Evolutionary conservation across 176 grass and related monocot genomes (phyloP).

Genomic region (Raddia distichophylla): DNA sequence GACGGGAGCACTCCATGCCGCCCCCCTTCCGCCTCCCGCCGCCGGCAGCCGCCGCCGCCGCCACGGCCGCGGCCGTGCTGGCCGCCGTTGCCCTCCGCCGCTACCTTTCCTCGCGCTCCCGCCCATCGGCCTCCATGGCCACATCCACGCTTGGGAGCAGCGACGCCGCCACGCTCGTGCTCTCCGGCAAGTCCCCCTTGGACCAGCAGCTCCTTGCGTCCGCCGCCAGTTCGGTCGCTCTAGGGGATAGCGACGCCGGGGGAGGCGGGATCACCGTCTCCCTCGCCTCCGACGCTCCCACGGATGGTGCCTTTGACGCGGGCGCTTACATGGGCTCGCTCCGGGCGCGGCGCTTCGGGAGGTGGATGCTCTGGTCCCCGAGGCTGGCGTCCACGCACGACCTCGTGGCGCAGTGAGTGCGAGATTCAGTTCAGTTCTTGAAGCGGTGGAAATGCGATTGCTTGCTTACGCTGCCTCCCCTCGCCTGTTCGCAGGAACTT

Average conservation of each 20-base stretch:
- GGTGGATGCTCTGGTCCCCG: conserved; percentile 80
- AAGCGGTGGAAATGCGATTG: neutral
- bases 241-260: neutral
- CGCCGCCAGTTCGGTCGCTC: neutral
- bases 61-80: conserved; percentile 28
- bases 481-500: conserved; percentile 65
- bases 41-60: conserved; percentile 22
- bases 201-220: conserved; percentile 55
- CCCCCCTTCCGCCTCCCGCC: conserved; percentile 38
- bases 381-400: conserved; percentile 88
- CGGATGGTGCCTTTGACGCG: conserved; percentile 41
- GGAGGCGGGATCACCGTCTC: conserved; percentile 40
- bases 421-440: neutral
- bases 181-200: conserved; percentile 59
- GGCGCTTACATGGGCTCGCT: conserved; percentile 68
- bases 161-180: conserved; percentile 43
- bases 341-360: conserved; percentile 60
- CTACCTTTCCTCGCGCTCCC: neutral
- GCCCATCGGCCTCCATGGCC: neutral
- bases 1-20: conserved; percentile 14
- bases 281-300: conserved; percentile 33
- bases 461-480: neutral
- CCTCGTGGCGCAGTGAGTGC: conserved; percentile 66
- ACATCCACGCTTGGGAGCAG: conserved; percentile 13
- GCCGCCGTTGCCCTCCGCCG: conserved; percentile 45